A percentile compares a stretch with the other conserved stretches of the same genome.
These are phyloP conservation scores for Phlyctochytrium bullatum DNA, from an alignment of 192 early-diverging fungal genomes.

Conservation along the genomic window DNA sequence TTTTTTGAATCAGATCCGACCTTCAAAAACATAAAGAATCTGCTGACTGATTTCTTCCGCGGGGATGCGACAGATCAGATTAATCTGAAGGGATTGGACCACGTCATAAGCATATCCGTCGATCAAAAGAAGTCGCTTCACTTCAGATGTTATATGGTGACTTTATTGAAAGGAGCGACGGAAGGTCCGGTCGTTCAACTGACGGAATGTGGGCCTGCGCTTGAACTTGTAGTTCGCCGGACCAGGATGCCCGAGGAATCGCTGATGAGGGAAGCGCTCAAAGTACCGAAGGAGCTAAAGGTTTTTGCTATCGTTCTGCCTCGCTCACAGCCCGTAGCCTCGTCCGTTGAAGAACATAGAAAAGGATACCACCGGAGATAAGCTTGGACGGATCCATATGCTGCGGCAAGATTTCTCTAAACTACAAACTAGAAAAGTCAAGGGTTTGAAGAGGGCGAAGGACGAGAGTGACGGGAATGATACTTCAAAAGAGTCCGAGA, in stretches of 20 bases:
- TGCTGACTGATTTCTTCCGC: constrained; percentile 87
- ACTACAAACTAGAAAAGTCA: constrained; percentile 98
- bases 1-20: constrained; percentile 71
- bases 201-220: constrained; percentile 87
- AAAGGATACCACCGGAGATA: constrained; percentile 86
- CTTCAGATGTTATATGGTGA: constrained; percentile 77
- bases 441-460: constrained; percentile 78
- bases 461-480: constrained; percentile 24
- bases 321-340: constrained; percentile 35
- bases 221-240: constrained; percentile 79
- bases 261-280: constrained; percentile 78
- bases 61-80: constrained; percentile 74
- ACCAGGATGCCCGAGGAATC: constrained; percentile 69
- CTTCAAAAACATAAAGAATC: constrained; percentile 74
- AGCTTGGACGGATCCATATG: constrained; percentile 88
- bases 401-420: constrained; percentile 86
- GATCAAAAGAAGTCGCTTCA: constrained; percentile 67
- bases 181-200: constrained; percentile 88
- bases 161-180: constrained; percentile 77
- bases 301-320: constrained; percentile 38
- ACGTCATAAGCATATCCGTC: constrained; percentile 85
- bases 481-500: too few species aligned
- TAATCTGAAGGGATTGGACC: constrained; percentile 83
- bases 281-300: constrained; percentile 84
- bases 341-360: constrained; percentile 93